Evolutionary conservation across 2,329 filamentous ascomycete genomes (phyloP), one percentile per base, ranked within the genome.

Genomic region (Cadophora luteo-olivacea): DNA sequence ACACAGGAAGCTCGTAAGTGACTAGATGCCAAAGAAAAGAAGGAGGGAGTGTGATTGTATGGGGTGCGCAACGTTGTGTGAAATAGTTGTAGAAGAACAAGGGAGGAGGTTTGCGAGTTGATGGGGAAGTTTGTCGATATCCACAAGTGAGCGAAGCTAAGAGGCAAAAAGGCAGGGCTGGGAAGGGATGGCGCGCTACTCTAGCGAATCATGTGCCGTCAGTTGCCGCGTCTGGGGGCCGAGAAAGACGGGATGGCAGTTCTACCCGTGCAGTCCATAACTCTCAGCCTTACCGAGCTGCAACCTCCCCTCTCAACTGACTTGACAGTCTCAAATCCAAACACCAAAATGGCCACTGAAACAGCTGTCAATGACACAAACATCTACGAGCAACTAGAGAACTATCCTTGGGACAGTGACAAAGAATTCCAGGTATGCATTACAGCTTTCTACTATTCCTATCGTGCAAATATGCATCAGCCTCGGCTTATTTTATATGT

Each of bases 391-490:
- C 85, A 89, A 70, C 86, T 93, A 62, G 88, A 91, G 74, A 80
- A 80, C 29, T 92, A 92, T 75, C 84, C 86, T 22, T 93, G 91
- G 91, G 84, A 84, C 69, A 85, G 85, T 70, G 91, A 93, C 79
- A 82, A 84, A 63, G 87, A 88, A 71, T 93, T 92, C 75, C 88
- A 92, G 80, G 88, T 88, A 76, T 58, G 74, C 70, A 48, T 32
- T 24, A 38, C 55, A 48, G 36, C 51, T 24, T 22, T 58, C 1
- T 58, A 6, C 8, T 19, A 38, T 58, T 49, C 22, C 32, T 63
- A 49, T 29, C 29, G 24, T 55, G 22, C 58, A 51, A 29, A 38
- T 25, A 19, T 25, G 22, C 9, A 64, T 67, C 68, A 72, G 70
- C 70, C 70, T 75, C 70, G 70, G 70, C 67, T 61, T 52, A 54